Base-by-base conservation (phyloP, 257 asterid genomes). In the Nicotiana sylvestris region DNA sequence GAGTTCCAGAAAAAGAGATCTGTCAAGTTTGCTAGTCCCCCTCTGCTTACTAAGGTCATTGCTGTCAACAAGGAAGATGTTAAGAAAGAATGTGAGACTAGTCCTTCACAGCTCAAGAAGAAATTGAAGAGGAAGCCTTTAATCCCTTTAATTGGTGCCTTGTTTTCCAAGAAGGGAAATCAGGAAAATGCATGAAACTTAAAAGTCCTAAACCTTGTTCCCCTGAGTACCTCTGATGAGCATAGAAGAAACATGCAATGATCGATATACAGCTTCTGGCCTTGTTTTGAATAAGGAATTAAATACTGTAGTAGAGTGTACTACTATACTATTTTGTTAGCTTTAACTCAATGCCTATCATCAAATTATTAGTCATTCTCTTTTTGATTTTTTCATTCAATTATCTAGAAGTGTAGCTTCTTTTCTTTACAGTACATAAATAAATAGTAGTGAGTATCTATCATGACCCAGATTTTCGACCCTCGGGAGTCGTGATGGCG, bases 21-120 rank as follows among this genome's bases (percentile, higher is more conserved):
- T 0, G 97, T 94, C 64, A 94, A 92, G 85, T 94, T 94, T 81
- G 98, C 97, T 0, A 92, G 89, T 84, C 92, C 95, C 18, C 98
- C 95, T 2, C 9, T 86, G 86, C 87, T 92, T 5, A 87, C 91
- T 18, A 87, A 90, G 76, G 86, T 88, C 82, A 87, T 92, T 2
- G 16, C 53, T 67, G 83, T 80, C 2, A 88, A 69, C 68, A 55
- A 65, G 21, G 90, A 88, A 6, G 81, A 43, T 8, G 86, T 11
- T 4, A 83, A 13, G 8, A 70, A 32, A 4, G 74, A 83, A 21
- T 86, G 35, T 7, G 81, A 81, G 7, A 83, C 46, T 1, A 85
- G 79, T 43, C 78, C 82, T 77, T 76, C 85, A 4, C 49, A 29
- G 12, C 70, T 13, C 68, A 88, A 87, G 56, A 93, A 86, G 88